Percentiles rank a stretch among this genome's conserved stretches.
Evolutionary conservation across 768 basidiomycete genomes (phyloP).

Genomic region (Pulveroboletus ravenelii): DNA sequence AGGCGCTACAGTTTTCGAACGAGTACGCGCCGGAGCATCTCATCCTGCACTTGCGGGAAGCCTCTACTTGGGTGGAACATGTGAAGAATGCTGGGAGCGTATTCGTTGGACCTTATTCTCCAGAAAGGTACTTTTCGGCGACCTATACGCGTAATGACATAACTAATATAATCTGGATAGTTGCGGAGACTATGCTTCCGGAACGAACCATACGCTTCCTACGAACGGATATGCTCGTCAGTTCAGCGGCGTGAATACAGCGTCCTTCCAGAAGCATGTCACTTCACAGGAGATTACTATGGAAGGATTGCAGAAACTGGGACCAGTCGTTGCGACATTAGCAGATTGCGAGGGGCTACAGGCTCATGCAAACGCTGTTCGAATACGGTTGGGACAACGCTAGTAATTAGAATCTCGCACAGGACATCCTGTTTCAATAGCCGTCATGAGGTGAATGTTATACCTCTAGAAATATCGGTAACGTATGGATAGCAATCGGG

Average conservation of each 20-base stretch:
- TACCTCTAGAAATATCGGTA: constrained; percentile 13
- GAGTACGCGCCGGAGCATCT: constrained; percentile 98
- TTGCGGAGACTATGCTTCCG: constrained; percentile 98
- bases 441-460: neutral
- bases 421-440: neutral
- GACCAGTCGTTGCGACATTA: constrained; percentile 82
- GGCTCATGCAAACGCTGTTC: constrained; percentile 95
- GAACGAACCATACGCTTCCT: constrained; percentile 97
- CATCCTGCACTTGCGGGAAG: constrained; percentile 81
- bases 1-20: constrained; percentile 88
- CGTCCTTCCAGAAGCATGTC: constrained; percentile 98
- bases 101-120: constrained; percentile 92
- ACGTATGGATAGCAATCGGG: constrained; percentile 5
- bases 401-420: constrained; percentile 2
- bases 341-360: constrained; percentile 94
- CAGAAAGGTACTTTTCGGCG: constrained; percentile 70
- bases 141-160: neutral
- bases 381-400: constrained; percentile 56
- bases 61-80: constrained; percentile 53
- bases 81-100: constrained; percentile 95
- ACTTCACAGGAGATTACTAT: constrained; percentile 90
- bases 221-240: constrained; percentile 96
- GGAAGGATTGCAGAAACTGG: constrained; percentile 70
- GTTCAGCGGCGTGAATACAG: constrained; percentile 96
- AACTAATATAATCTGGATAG: constrained; percentile 37